Percentiles rank a stretch among this genome's conserved stretches.
Evolutionary conservation across 352 stramenopile genomes (phyloP).

Genomic region (Phytophthora pseudosyringae): DNA sequence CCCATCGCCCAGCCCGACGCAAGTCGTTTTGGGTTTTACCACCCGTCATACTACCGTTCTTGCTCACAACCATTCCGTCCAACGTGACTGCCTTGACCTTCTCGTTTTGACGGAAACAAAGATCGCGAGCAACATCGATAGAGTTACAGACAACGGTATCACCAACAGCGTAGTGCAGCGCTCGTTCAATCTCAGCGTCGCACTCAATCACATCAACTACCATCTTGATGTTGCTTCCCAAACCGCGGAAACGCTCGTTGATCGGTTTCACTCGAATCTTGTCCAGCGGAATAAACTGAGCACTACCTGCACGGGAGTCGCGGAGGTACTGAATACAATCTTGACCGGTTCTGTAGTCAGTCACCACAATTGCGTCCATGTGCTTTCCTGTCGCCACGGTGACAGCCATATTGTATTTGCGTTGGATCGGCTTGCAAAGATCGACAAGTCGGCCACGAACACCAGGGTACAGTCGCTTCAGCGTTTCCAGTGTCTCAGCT

Average conservation of each 20-base stretch:
- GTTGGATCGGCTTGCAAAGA: slow-evolving; percentile 96
- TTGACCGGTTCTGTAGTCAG: slow-evolving; percentile 81
- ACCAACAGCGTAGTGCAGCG: slow-evolving; percentile 95
- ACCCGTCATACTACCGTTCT: slow-evolving; percentile 98
- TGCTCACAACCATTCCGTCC: slow-evolving; percentile 96
- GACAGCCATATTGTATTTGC: slow-evolving; percentile 98
- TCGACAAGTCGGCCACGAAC: slow-evolving; percentile 97
- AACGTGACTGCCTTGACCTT: slow-evolving; percentile 93
- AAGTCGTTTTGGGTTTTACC: slow-evolving; percentile 90
- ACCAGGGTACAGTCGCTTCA: slow-evolving; percentile 89
- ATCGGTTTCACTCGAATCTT: slow-evolving; percentile 91
- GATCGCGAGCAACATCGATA: slow-evolving; percentile 92
- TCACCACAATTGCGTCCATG: slow-evolving; percentile 94
- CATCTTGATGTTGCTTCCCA: slow-evolving; percentile 93
- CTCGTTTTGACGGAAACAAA: slow-evolving; percentile 85
- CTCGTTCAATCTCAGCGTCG: slow-evolving; percentile 92
- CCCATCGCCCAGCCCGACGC: slow-evolving; percentile 90
- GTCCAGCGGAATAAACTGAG: slow-evolving; percentile 98
- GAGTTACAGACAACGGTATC: slow-evolving; percentile 97
- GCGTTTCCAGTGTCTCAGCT: slow-evolving; percentile 76
- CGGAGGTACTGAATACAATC: slow-evolving; percentile 95
- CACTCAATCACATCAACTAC: slow-evolving; percentile 96
- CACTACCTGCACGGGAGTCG: slow-evolving; percentile 94
- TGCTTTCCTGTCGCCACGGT: slow-evolving; percentile 97
- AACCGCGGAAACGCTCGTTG: slow-evolving; percentile 94